Evolutionary conservation across 495 filamentous ascomycete genomes (phyloP).

Genomic region (Trichocladium antarcticum): DNA sequence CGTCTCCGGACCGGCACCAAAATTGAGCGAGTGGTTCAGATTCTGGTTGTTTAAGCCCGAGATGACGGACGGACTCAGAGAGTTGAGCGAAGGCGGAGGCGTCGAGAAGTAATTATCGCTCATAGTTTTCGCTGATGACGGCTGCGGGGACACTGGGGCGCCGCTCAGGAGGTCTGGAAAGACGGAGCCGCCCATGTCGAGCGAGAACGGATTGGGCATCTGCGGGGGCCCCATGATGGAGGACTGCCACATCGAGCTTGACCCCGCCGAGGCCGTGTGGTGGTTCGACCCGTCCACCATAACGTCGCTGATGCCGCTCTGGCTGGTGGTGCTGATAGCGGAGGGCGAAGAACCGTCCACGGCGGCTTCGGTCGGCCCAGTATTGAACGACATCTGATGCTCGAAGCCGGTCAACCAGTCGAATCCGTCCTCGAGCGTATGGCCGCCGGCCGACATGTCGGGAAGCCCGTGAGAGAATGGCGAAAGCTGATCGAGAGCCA

Average conservation of each 20-base stretch:
- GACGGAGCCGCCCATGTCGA: constrained; percentile 45
- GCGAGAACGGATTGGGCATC: constrained; percentile 49
- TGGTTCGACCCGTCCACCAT: constrained; percentile 78
- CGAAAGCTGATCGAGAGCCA: constrained; percentile 60
- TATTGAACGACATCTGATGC: constrained; percentile 58
- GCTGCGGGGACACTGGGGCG: constrained; percentile 52
- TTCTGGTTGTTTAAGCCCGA: constrained; percentile 42
- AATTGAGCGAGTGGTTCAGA: constrained; percentile 50
- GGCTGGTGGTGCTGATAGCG: constrained; percentile 83
- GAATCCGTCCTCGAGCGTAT: constrained; percentile 68
- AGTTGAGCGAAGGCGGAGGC: constrained; percentile 58
- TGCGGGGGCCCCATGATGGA: constrained; percentile 51
- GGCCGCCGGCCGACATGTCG: constrained; percentile 42
- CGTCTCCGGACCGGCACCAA: constrained; percentile 52
- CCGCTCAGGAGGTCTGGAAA: constrained; percentile 51
- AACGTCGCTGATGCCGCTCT: constrained; percentile 82
- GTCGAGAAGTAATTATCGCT: constrained; percentile 49
- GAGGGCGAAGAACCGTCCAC: constrained; percentile 92
- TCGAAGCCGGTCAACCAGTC: constrained; percentile 84
- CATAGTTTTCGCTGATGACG: constrained; percentile 40
- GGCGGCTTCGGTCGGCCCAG: constrained; percentile 55
- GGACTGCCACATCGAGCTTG: constrained; percentile 55
- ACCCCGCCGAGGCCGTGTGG: constrained; percentile 33
- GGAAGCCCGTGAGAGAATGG: constrained; percentile 58
- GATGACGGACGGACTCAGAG: constrained; percentile 42